phyloP scores from a whole-genome alignment of 306 rosid species.

The Vigna nakashimae region DNA sequence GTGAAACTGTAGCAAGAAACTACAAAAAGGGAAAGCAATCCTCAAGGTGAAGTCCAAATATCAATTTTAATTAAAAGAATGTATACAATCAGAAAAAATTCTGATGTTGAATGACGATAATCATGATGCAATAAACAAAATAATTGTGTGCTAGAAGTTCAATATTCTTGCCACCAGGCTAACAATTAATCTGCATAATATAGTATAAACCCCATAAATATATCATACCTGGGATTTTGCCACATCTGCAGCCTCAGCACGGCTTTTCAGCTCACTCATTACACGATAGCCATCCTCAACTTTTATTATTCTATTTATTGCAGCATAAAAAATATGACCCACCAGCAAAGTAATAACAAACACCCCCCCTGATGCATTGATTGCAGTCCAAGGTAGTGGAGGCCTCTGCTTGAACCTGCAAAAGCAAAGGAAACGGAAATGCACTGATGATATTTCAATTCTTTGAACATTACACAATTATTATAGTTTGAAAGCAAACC shows the following conservation, averaged over 20 bases:
- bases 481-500: constrained; percentile 59
- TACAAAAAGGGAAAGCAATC: constrained; percentile 52
- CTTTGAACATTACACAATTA: constrained; percentile 23
- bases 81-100: constrained; percentile 5
- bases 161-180: constrained; percentile 3
- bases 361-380: constrained; percentile 65
- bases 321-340: constrained; percentile 82
- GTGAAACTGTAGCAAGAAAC: constrained; percentile 99
- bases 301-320: constrained; percentile 77
- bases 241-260: constrained; percentile 98
- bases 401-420: constrained; percentile 86
- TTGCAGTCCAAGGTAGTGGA: constrained; percentile 82
- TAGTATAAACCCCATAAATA: constrained; percentile 32
- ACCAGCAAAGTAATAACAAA: constrained; percentile 83
- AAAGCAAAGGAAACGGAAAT: constrained; percentile 4
- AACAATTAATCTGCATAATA: constrained; percentile 17
- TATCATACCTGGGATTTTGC: constrained; percentile 88
- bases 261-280: constrained; percentile 75
- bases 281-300: constrained; percentile 77
- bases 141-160: constrained; percentile 27
- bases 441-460: constrained; percentile 19
- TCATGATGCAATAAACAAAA: constrained; percentile 27
- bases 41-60: constrained; percentile 19
- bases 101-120: constrained; percentile 3
- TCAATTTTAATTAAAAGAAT: constrained; percentile 12